Evolutionary conservation across 139 green algal genomes (phyloP).

Genomic region (Asterochloris erici): DNA sequence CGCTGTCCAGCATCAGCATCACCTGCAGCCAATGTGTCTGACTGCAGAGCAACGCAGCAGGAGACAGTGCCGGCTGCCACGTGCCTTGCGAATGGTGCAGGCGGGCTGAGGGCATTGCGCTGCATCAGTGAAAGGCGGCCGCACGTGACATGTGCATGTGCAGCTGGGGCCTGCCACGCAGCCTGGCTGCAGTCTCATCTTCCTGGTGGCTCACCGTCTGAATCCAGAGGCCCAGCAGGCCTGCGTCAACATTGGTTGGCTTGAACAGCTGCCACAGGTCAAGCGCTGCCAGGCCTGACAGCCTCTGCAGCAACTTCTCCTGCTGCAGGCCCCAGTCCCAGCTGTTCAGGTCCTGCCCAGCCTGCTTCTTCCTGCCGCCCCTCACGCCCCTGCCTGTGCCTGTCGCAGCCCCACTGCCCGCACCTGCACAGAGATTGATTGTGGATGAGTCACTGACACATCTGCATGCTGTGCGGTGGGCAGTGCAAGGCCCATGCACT

Average conservation of each 20-base stretch:
- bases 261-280: constrained; percentile 64
- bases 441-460: no score
- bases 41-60: background rate
- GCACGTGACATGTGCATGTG: background rate
- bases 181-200: background rate
- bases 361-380: constrained; percentile 33
- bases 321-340: constrained; percentile 62
- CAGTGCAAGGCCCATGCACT: no score
- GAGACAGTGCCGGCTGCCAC: background rate
- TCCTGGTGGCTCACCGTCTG: constrained; percentile 1
- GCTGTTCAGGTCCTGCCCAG: constrained; percentile 4
- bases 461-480: no score
- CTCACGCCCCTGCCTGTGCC: background rate
- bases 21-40: constrained; percentile 14
- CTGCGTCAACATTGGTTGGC: constrained; percentile 41
- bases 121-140: no score
- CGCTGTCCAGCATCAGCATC: constrained; percentile 35
- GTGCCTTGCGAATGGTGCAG: background rate
- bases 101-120: background rate
- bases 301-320: constrained; percentile 38
- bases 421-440: no score
- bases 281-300: constrained; percentile 38
- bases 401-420: background rate
- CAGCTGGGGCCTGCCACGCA: background rate
- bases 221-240: constrained; percentile 35